Evolutionary conservation across 495 filamentous ascomycete genomes (phyloP).

Genomic region (Penicillium salamii): DNA sequence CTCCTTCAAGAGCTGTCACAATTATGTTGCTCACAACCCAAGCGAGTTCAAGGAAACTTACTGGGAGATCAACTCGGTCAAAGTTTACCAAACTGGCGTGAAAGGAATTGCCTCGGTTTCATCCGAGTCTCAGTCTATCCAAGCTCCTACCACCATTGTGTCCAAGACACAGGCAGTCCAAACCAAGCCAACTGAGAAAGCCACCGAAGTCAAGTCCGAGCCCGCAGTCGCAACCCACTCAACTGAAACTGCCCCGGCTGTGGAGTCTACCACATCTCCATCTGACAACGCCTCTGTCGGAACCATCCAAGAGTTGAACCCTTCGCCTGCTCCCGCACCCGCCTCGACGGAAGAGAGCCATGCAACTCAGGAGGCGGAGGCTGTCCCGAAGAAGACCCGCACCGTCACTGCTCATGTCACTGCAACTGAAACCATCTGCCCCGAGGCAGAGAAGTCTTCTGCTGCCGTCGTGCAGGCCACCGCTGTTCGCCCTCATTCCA

Average conservation of each 20-base stretch:
- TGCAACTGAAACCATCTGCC: neutral
- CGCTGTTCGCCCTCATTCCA: neutral
- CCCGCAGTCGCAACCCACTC: constrained; percentile 1
- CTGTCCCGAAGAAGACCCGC: constrained; percentile 1
- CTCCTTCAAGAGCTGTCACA: constrained; percentile 52
- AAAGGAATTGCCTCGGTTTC: constrained; percentile 7
- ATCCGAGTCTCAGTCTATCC: neutral
- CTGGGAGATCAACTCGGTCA: constrained; percentile 69
- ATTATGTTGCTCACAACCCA: constrained; percentile 65
- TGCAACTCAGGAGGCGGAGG: neutral
- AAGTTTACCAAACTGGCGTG: constrained; percentile 53
- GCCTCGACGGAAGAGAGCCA: neutral
- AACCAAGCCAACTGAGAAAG: neutral
- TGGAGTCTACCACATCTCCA: neutral
- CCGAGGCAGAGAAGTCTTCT: constrained; percentile 1
- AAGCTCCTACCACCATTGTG: neutral
- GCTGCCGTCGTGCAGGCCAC: neutral
- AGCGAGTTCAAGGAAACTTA: constrained; percentile 58
- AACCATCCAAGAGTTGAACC: neutral
- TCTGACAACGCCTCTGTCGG: neutral
- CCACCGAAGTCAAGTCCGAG: neutral
- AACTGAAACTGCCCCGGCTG: neutral
- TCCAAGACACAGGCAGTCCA: neutral
- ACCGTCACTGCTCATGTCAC: constrained; percentile 4
- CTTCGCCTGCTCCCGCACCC: neutral